Percentiles rank a stretch among this genome's conserved stretches.
These are phyloP conservation scores for Phytopythium aichiense DNA, from an alignment of 352 stramenopile species.

Conservation along the genomic window DNA sequence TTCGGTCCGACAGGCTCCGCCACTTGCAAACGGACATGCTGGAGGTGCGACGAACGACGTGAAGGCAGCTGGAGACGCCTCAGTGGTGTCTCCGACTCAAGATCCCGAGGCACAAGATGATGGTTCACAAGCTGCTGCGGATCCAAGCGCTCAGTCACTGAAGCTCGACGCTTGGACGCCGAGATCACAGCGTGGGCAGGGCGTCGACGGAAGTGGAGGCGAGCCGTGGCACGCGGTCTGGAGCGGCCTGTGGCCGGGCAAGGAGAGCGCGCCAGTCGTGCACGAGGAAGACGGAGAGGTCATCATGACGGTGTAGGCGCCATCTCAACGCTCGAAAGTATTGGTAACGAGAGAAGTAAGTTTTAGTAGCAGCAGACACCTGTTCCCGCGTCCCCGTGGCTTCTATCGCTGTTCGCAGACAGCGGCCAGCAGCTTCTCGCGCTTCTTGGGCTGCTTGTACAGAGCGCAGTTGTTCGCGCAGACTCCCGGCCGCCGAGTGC, in stretches of 20 bases:
- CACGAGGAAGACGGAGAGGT: conserved; percentile 60
- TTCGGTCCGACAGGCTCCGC: neutral
- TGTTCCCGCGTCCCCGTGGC: neutral
- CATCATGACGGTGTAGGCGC: conserved; percentile 74
- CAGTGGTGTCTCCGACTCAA: neutral
- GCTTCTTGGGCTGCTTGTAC: conserved; percentile 60
- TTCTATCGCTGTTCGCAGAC: conserved; percentile 63
- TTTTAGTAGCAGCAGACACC: neutral
- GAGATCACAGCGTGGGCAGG: conserved; percentile 28
- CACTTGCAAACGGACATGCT: neutral
- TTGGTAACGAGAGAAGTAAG: neutral
- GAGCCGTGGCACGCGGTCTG: conserved; percentile 52
- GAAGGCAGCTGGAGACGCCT: neutral
- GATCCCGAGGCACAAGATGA: conserved; percentile 1
- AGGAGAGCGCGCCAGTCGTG: conserved; percentile 19
- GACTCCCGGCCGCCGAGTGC: conserved; percentile 7
- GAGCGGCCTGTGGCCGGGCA: conserved; percentile 45
- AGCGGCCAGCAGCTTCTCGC: conserved; percentile 43
- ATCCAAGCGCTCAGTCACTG: conserved; percentile 21
- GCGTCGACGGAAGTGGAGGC: conserved; percentile 22
- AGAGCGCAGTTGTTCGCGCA: conserved; percentile 74
- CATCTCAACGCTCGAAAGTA: neutral
- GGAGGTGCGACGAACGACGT: neutral
- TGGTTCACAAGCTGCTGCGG: conserved; percentile 6
- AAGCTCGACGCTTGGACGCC: conserved; percentile 40